Conservation (phyloP, 2,329 filamentous ascomycete genomes). For the Coniochaeta hoffmannii region DNA sequence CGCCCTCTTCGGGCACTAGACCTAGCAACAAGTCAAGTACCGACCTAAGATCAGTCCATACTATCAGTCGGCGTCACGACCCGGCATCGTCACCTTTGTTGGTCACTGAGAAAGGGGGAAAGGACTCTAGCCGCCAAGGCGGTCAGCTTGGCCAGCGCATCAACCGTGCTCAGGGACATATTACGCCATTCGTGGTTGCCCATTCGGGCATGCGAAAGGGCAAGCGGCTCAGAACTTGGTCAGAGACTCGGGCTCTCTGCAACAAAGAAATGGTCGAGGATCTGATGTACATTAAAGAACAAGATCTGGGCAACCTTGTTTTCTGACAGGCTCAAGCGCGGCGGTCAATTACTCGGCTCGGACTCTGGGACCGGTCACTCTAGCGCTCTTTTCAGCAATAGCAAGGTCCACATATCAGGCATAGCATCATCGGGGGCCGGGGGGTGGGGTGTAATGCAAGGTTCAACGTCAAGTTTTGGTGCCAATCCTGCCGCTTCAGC, state of each 20-base stretch:
- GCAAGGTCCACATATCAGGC: slow-evolving; percentile 5
- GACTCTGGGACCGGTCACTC: not conserved
- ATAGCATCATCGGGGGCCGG: slow-evolving; percentile 21
- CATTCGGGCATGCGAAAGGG: not conserved
- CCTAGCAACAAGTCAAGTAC: not conserved
- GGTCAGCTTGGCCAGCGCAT: not conserved
- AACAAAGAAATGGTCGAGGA: not conserved
- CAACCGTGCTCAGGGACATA: not conserved
- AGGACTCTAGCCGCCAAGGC: not conserved
- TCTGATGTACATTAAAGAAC: not conserved
- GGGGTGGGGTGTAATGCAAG: slow-evolving; percentile 15
- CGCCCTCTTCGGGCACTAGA: too few relatives aligned
- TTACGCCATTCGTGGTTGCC: not conserved
- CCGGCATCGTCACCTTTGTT: not conserved
- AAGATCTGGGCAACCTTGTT: not conserved
- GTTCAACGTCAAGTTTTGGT: slow-evolving; percentile 13
- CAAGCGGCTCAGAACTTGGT: not conserved
- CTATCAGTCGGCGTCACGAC: not conserved
- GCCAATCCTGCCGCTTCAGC: slow-evolving; percentile 3
- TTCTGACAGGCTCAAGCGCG: not conserved
- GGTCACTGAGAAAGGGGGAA: too few relatives aligned
- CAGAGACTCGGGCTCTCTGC: not conserved
- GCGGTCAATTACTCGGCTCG: slow-evolving; percentile 1
- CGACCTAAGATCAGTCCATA: not conserved
- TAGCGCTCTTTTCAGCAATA: slow-evolving; percentile 5